Evolutionary conservation across 176 grass and related monocot species (phyloP).

Genomic region (Zoysia pacifica): DNA sequence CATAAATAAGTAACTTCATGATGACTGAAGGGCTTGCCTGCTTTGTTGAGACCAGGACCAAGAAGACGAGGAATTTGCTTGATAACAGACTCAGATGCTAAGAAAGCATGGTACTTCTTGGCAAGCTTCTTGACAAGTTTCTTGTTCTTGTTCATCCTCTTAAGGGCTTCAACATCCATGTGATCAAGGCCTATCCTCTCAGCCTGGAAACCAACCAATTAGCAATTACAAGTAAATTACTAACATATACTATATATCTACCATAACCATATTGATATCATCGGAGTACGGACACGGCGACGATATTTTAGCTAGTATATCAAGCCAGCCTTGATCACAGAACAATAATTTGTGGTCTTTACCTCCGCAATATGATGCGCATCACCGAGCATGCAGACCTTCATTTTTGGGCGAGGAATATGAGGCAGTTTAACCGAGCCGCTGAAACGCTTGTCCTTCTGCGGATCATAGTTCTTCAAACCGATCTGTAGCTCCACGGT

Average conservation of each 20-base stretch:
- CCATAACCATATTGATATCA: too few relatives aligned
- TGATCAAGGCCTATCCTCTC: too few relatives aligned
- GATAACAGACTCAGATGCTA: neutral
- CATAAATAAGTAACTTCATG: too few relatives aligned
- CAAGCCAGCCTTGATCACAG: too few relatives aligned
- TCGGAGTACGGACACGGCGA: too few relatives aligned
- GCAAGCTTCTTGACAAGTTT: neutral
- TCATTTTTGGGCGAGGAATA: slow-evolving; percentile 18
- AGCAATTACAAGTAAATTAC: too few relatives aligned
- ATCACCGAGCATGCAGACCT: slow-evolving; percentile 45
- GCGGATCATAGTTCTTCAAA: slow-evolving; percentile 46
- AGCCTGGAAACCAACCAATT: too few relatives aligned
- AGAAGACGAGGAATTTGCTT: neutral
- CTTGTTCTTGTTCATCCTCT: too few relatives aligned
- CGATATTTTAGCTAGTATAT: too few relatives aligned
- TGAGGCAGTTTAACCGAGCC: slow-evolving; percentile 42
- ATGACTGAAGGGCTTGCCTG: neutral
- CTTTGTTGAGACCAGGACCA: neutral
- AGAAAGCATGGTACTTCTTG: neutral
- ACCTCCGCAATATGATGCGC: slow-evolving; percentile 49
- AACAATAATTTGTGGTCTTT: neutral
- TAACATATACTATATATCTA: too few relatives aligned
- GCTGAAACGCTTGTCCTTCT: slow-evolving; percentile 53
- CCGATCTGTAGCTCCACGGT: slow-evolving; percentile 49
- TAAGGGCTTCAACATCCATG: too few relatives aligned